phyloP scores from a whole-genome alignment of 495 filamentous ascomycete genomes.

The Pseudomonodictys pantanalensis region DNA sequence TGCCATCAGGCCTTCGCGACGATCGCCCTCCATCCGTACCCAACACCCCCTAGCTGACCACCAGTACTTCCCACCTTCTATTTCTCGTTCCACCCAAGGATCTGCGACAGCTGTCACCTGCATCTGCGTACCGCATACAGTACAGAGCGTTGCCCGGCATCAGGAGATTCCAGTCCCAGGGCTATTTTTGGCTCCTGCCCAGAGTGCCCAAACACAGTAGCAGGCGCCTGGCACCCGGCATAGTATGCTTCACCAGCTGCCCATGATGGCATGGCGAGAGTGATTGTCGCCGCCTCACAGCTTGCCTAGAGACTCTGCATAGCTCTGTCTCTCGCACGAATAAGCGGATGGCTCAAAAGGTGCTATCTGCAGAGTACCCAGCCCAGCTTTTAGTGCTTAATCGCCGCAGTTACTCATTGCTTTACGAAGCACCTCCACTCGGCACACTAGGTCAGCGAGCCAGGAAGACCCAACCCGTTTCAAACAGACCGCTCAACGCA shows the following conservation, averaged over 20 bases:
- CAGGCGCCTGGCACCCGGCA: no score
- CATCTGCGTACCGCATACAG: no score
- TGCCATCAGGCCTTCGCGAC: not conserved
- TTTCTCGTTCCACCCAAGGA: not conserved
- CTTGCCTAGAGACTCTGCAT: no score
- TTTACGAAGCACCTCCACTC: not conserved
- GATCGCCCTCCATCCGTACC: not conserved
- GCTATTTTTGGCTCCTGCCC: not conserved
- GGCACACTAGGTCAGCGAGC: not conserved
- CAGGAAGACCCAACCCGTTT: not conserved
- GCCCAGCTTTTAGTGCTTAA: not conserved
- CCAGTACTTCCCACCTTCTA: not conserved
- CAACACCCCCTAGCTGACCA: not conserved
- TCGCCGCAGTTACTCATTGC: not conserved
- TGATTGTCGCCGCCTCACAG: no score
- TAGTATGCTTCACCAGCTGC: no score
- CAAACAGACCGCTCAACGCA: not conserved
- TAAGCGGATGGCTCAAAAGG: no score
- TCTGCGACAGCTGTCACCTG: not conserved
- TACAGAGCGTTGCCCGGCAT: no score
- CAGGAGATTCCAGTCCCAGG: not conserved
- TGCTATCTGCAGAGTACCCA: no score
- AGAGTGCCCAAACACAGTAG: not conserved
- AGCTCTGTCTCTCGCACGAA: no score
- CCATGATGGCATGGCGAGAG: no score